These are phyloP conservation scores for Nannizziopsis arthrosporioides DNA, from an alignment of 2,329 filamentous ascomycete genomes.

Conservation along the genomic window DNA sequence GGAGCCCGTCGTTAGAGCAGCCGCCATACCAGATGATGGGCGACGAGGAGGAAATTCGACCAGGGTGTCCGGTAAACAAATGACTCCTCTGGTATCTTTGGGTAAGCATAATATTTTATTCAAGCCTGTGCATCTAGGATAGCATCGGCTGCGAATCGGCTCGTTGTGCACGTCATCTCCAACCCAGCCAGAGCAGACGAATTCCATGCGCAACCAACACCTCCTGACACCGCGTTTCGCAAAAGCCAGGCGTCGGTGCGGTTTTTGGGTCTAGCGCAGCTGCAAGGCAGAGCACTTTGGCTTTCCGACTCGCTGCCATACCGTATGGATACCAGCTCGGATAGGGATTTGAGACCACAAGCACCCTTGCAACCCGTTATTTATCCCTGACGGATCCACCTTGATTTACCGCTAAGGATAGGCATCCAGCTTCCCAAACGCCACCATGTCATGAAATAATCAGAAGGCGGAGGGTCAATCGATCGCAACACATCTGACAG, in stretches of 20 bases:
- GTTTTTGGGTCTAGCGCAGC: slow-evolving; percentile 7
- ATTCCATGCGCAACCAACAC: no score
- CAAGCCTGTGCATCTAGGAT: no score
- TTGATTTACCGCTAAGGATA: neutral
- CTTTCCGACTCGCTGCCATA: neutral
- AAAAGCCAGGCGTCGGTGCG: neutral
- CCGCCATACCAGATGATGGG: neutral
- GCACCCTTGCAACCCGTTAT: neutral
- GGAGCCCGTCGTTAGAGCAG: neutral
- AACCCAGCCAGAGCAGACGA: no score
- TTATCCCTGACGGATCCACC: no score
- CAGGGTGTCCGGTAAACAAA: neutral
- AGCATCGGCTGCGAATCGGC: no score
- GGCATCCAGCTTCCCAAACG: slow-evolving; percentile 5
- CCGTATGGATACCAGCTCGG: neutral
- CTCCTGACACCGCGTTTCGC: neutral
- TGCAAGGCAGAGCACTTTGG: slow-evolving; percentile 6
- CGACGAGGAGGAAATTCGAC: neutral
- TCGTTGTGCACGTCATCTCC: no score
- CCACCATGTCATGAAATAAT: neutral
- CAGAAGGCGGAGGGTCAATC: neutral
- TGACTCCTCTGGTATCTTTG: no score
- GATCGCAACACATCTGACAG: neutral
- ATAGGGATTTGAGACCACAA: neutral
- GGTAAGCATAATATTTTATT: no score